These are phyloP conservation scores for Fibroporia radiculosa DNA, from an alignment of 768 basidiomycete species.

Conservation along the genomic window DNA sequence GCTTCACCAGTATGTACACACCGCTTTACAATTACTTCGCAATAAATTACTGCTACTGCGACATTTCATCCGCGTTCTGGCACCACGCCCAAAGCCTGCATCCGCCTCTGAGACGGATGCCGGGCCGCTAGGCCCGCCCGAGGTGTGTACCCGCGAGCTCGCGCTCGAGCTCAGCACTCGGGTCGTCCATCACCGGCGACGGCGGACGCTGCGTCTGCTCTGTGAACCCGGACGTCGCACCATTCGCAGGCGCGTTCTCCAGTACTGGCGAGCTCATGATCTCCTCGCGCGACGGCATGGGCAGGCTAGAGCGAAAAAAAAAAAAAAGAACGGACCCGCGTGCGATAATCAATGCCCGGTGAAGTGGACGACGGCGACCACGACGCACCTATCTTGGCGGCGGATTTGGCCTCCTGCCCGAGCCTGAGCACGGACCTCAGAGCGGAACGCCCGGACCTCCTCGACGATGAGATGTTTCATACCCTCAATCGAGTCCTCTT, in stretches of 20 bases:
- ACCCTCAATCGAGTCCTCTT: constrained; percentile 92
- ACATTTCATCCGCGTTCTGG: no score
- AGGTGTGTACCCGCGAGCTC: constrained; percentile 75
- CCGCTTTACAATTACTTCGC: constrained; percentile 2
- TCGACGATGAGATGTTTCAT: constrained; percentile 95
- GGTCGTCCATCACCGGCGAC: constrained; percentile 79
- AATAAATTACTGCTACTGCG: no score
- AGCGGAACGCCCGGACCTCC: constrained; percentile 85
- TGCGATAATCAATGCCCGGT: background rate
- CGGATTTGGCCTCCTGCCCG: constrained; percentile 65
- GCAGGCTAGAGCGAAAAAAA: constrained; percentile 47
- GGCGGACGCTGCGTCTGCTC: constrained; percentile 37
- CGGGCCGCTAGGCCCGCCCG: constrained; percentile 14
- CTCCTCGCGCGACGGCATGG: constrained; percentile 76
- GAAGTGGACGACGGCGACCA: constrained; percentile 1
- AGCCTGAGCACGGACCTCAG: constrained; percentile 82
- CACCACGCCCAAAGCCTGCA: background rate
- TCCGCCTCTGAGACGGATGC: background rate
- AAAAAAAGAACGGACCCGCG: no score
- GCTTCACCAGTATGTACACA: no score
- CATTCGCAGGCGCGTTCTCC: constrained; percentile 50
- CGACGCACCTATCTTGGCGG: constrained; percentile 61
- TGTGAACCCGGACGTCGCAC: constrained; percentile 66
- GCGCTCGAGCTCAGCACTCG: constrained; percentile 76
- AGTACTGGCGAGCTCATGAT: constrained; percentile 70